phyloP scores from a whole-genome alignment of 495 filamentous ascomycete genomes.

The Rhypophila decipiens region DNA sequence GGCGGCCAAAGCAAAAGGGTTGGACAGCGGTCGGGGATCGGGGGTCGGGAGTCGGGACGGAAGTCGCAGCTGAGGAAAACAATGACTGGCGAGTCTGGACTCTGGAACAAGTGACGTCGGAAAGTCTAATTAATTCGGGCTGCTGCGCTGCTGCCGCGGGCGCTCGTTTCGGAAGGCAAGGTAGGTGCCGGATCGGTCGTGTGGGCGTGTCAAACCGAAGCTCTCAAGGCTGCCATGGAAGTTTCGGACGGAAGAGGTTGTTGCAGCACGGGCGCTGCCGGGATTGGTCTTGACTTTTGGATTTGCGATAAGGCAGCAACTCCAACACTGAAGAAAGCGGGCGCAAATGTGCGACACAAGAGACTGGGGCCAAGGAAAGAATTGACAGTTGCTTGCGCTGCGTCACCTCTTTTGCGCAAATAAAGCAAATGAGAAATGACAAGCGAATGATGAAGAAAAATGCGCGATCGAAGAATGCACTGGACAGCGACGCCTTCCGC shows the following conservation, averaged over 20 bases:
- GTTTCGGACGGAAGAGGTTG: constrained; percentile 6
- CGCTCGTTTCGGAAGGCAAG: too few relatives aligned
- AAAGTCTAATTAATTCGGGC: too few relatives aligned
- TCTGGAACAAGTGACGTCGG: constrained; percentile 11
- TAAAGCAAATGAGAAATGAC: neutral
- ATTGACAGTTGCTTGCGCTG: too few relatives aligned
- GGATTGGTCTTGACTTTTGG: too few relatives aligned
- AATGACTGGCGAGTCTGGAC: constrained; percentile 3
- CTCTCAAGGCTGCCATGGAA: constrained; percentile 11
- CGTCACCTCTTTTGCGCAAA: too few relatives aligned
- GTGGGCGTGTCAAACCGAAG: constrained; percentile 3
- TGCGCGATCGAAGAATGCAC: neutral
- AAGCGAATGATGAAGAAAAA: neutral
- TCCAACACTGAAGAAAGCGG: neutral
- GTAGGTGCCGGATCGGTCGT: too few relatives aligned
- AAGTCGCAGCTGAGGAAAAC: constrained; percentile 7
- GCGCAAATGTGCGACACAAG: neutral
- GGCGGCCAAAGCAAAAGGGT: neutral
- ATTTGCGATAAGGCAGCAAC: constrained; percentile 2
- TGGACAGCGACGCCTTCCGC: too few relatives aligned
- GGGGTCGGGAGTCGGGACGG: neutral
- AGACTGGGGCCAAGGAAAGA: neutral
- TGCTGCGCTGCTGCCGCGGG: too few relatives aligned
- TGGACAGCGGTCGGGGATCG: neutral
- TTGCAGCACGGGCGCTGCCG: neutral